A percentile compares a stretch with the other conserved stretches of the same genome.
These are phyloP conservation scores for Naganishia vaughanmartiniae DNA, from an alignment of 768 basidiomycete genomes.

Conservation along the genomic window DNA sequence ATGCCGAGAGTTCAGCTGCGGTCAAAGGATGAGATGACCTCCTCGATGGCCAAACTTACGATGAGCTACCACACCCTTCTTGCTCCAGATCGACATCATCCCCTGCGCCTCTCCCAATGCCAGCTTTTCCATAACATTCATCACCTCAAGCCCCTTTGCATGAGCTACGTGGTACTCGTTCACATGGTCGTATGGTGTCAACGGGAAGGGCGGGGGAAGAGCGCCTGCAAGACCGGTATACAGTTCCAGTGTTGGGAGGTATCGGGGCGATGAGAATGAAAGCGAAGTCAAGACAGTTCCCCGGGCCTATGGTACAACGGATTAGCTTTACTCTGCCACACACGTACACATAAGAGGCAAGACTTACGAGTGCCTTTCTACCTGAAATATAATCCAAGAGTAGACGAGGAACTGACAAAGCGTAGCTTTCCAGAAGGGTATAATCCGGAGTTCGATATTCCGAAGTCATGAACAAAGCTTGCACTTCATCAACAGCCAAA, in stretches of 20 bases:
- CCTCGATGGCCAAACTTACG: conserved; percentile 53
- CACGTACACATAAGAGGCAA: too few species aligned
- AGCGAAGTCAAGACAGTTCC: conserved; percentile 74
- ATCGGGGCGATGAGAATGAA: conserved; percentile 62
- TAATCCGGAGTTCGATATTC: conserved; percentile 73
- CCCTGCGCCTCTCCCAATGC: conserved; percentile 67
- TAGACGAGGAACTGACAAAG: conserved; percentile 73
- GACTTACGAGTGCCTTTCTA: conserved; percentile 61
- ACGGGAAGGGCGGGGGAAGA: conserved; percentile 54
- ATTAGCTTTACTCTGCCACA: neutral
- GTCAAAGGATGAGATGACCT: neutral
- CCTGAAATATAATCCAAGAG: conserved; percentile 78
- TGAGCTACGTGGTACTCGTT: conserved; percentile 59
- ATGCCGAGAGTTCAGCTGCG: neutral
- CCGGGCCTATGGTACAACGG: conserved; percentile 45
- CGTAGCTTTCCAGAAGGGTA: conserved; percentile 66
- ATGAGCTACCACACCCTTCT: conserved; percentile 60
- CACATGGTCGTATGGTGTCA: conserved; percentile 62
- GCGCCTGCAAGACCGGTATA: conserved; percentile 58
- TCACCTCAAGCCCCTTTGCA: conserved; percentile 59
- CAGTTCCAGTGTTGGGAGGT: conserved; percentile 64
- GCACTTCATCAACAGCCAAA: conserved; percentile 74
- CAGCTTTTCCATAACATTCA: conserved; percentile 62
- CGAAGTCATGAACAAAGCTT: conserved; percentile 68
- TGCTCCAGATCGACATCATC: conserved; percentile 69